A percentile compares a stretch with the other conserved stretches of the same genome.
Conservation (phyloP, 371 early-diverging fungal species). For the Mucor piriformis region DNA sequence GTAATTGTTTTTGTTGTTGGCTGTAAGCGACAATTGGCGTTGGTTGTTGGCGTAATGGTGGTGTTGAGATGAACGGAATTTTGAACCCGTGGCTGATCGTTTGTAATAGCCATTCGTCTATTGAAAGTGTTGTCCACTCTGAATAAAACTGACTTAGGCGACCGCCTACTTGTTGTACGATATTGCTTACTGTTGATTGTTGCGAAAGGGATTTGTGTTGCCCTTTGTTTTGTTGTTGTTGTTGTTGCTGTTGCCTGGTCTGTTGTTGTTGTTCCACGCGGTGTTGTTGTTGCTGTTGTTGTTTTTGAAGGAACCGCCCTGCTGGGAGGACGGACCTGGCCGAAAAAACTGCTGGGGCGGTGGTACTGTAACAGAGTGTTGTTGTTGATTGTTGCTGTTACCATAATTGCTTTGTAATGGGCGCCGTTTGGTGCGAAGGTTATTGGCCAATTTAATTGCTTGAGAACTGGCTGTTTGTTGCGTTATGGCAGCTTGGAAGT, state of each 20-base stretch:
- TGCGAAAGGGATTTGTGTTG: not conserved
- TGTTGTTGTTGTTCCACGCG: slow-evolving; percentile 2
- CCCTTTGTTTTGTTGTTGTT: slow-evolving; percentile 2
- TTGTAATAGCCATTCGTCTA: slow-evolving; percentile 2
- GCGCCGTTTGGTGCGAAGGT: no score
- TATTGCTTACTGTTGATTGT: not conserved
- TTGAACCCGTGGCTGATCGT: slow-evolving; percentile 2
- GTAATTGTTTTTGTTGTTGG: not conserved
- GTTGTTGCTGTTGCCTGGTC: not conserved
- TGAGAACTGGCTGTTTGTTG: no score
- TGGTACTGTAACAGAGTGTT: no score
- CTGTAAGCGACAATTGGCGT: not conserved
- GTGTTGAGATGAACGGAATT: slow-evolving; percentile 4
- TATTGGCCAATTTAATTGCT: no score
- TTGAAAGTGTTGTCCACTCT: slow-evolving; percentile 7
- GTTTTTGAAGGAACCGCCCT: slow-evolving; percentile 20
- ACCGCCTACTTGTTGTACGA: slow-evolving; percentile 1
- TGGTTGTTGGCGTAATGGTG: not conserved
- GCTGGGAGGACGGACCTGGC: slow-evolving; percentile 23
- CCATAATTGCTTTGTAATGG: no score
- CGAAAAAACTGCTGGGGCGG: slow-evolving; percentile 20
- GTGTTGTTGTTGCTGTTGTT: slow-evolving; percentile 9
- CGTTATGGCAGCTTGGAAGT: no score
- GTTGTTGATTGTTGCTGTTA: no score
- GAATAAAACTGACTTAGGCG: slow-evolving; percentile 9